phyloP scores from a whole-genome alignment of 1,139 yeast species.

The Candida mesenterica region DNA sequence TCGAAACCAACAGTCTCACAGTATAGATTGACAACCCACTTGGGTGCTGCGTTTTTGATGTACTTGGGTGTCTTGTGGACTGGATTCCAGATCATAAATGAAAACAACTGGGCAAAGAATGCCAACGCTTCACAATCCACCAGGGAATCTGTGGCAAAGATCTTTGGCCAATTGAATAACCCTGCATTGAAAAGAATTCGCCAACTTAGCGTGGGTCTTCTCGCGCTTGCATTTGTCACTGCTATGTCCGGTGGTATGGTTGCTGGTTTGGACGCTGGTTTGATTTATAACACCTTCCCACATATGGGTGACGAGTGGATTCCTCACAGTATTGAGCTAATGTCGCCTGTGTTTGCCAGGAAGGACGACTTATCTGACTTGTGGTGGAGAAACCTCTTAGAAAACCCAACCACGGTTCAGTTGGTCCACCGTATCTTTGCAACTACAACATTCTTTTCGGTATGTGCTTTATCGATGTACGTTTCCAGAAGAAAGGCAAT shows the following conservation, averaged over 20 bases:
- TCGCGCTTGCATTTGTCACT: slow-evolving; percentile 73
- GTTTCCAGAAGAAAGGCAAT: slow-evolving; percentile 54
- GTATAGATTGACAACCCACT: slow-evolving; percentile 89
- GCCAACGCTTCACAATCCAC: slow-evolving; percentile 44
- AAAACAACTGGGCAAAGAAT: slow-evolving; percentile 54
- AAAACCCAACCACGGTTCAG: slow-evolving; percentile 96
- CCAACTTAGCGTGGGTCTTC: slow-evolving; percentile 50
- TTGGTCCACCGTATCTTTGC: slow-evolving; percentile 87
- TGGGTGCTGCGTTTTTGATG: slow-evolving; percentile 88
- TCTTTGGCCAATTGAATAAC: slow-evolving; percentile 49
- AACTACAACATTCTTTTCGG: slow-evolving; percentile 69
- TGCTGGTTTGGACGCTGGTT: slow-evolving; percentile 97
- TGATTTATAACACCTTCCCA: slow-evolving; percentile 94
- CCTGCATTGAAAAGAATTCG: slow-evolving; percentile 62
- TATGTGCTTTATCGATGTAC: slow-evolving; percentile 65
- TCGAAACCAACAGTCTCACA: slow-evolving; percentile 96
- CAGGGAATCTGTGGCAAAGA: slow-evolving; percentile 8
- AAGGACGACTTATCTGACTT: slow-evolving; percentile 67
- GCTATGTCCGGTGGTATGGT: slow-evolving; percentile 98
- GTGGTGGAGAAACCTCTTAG: slow-evolving; percentile 89
- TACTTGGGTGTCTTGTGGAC: slow-evolving; percentile 90
- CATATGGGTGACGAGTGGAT: slow-evolving; percentile 84
- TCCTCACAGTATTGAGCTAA: slow-evolving; percentile 72
- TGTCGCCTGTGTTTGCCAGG: slow-evolving; percentile 73
- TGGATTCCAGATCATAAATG: slow-evolving; percentile 79